Conservation (phyloP, 176 grass and related monocot species). For the Hordeum marinum region DNA sequence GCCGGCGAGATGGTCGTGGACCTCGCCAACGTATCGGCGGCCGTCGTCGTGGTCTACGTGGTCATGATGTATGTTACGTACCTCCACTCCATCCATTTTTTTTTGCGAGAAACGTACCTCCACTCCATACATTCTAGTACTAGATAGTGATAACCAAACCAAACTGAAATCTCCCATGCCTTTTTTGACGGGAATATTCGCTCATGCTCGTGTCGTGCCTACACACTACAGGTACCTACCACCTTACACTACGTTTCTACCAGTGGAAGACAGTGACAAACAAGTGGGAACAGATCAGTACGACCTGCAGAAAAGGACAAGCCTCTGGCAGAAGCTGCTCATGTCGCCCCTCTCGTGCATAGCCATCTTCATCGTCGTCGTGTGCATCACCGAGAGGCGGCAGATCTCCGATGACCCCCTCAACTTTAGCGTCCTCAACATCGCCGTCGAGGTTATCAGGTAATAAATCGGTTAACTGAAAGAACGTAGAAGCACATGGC, state of each 20-base stretch:
- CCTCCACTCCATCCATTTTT: not conserved
- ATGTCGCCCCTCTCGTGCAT: constrained; percentile 54
- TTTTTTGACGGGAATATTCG: too few relatives aligned
- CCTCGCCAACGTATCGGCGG: constrained; percentile 41
- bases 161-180: too few relatives aligned
- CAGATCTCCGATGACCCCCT: constrained; percentile 51
- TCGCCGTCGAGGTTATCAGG: constrained; percentile 62
- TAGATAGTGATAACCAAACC: too few relatives aligned
- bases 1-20: constrained; percentile 63
- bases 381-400: constrained; percentile 66
- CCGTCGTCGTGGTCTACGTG: constrained; percentile 57
- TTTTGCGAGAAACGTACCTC: too few relatives aligned
- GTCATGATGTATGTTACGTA: constrained; percentile 72
- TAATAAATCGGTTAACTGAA: not conserved
- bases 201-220: not conserved
- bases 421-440: constrained; percentile 64
- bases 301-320: not conserved
- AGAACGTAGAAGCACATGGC: not conserved
- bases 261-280: not conserved
- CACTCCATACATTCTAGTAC: not conserved
- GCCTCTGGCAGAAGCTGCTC: constrained; percentile 32
- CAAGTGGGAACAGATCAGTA: not conserved
- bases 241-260: constrained; percentile 54
- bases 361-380: constrained; percentile 41
- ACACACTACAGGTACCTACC: constrained; percentile 51